Conservation (phyloP, 192 early-diverging fungal species). For the Phlyctochytrium arcticum region DNA sequence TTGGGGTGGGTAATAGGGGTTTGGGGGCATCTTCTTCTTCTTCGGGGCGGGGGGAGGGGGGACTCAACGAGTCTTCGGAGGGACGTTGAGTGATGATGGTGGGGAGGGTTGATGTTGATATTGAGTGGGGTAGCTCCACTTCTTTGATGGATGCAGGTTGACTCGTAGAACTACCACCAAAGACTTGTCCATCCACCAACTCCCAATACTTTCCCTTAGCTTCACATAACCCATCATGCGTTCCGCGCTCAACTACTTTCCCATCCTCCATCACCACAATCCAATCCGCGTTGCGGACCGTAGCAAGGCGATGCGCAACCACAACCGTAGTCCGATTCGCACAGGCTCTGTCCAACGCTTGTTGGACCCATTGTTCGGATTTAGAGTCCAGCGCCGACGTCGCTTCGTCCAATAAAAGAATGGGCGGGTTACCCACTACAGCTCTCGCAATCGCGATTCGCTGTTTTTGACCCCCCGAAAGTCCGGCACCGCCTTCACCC, state of each 20-base stretch:
- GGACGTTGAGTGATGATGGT: too few relatives aligned
- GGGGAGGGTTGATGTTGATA: too few relatives aligned
- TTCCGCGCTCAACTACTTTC: conserved; percentile 37
- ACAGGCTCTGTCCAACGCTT: background rate
- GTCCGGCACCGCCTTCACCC: conserved; percentile 70
- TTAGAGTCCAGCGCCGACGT: background rate
- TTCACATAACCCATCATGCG: conserved; percentile 24
- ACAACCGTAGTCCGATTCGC: background rate
- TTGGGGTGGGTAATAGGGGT: too few relatives aligned
- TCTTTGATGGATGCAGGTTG: too few relatives aligned
- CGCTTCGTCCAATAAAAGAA: conserved; percentile 52
- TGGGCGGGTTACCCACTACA: conserved; percentile 74
- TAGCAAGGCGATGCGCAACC: conserved; percentile 14
- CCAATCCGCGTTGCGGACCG: conserved; percentile 37
- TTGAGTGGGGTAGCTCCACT: too few relatives aligned
- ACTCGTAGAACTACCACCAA: too few relatives aligned
- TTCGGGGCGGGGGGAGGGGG: too few relatives aligned
- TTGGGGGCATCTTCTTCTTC: too few relatives aligned
- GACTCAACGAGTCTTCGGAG: too few relatives aligned
- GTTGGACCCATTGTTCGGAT: background rate
- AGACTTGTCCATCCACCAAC: background rate
- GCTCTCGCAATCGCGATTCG: conserved; percentile 92
- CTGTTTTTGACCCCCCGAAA: conserved; percentile 91
- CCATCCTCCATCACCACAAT: conserved; percentile 41
- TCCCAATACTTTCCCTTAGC: background rate